Base-by-base conservation (phyloP, 108 stramenopile species). In the Nitzschia palea region DNA sequence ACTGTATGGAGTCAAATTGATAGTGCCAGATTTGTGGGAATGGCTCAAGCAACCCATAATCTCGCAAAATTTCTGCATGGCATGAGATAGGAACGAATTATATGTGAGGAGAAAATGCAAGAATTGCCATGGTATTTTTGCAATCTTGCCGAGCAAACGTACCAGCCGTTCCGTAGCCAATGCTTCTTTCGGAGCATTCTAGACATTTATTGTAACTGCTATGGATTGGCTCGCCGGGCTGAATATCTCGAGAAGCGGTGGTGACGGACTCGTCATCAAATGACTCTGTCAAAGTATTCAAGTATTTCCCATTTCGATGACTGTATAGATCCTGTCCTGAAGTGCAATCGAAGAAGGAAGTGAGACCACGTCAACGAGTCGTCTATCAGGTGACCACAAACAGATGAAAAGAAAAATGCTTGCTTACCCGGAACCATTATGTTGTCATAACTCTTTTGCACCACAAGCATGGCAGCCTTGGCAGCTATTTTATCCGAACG, bases 281-380 rank as follows among this genome's bases (percentile, higher is more conserved):
- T n/a, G n/a, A n/a, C n/a, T n/a, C n/a, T n/a, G n/a, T n/a, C n/a
- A n/a, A n/a, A 1, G 66, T 31, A 50, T 65, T 65, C n/a, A 17
- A 17, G 12, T 14, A 65, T 27, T 61, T 63, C 2, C 79, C 72
- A 58, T 87, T 87, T 22, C 83, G 68, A 59, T 84, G 81, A 45
- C 72, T 80, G 43, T 76, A 80, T 62, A 82, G 73, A 35, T 78
- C 84, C n/a, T n/a, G n/a, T n/a, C n/a, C n/a, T n/a, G n/a, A n/a
- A n/a, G n/a, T n/a, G n/a, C n/a, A 57, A 77, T 62, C 9, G 67
- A 44, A 65, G 83, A 80, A 77, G 82, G 81, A 4, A 71, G 66
- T 43, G 40, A 59, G n/a, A n/a, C n/a, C n/a, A n/a, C n/a, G n/a
- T n/a, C n/a, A n/a, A n/a, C n/a, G n/a, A n/a, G n/a, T n/a, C n/a